These are phyloP conservation scores for Mrakia blollopis DNA, from an alignment of 768 basidiomycete species.

Conservation along the genomic window DNA sequence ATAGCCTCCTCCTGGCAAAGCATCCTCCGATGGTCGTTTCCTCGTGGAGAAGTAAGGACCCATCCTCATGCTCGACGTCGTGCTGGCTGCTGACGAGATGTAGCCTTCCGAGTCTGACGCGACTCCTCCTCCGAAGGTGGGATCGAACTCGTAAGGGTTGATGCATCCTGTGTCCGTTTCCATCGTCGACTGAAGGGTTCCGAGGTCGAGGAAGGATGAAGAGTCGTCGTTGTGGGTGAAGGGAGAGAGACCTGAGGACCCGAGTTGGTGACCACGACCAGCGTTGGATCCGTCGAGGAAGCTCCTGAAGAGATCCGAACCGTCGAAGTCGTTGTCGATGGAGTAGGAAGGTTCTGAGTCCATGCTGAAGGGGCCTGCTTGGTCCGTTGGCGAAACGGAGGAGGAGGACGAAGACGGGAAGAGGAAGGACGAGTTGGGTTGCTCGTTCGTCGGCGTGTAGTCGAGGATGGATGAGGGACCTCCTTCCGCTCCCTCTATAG, in stretches of 20 bases:
- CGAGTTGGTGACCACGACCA: too few relatives aligned
- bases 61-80: slow-evolving; percentile 18
- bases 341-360: not conserved
- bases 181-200: slow-evolving; percentile 3
- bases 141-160: not conserved
- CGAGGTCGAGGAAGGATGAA: not conserved
- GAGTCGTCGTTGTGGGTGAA: not conserved
- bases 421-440: not conserved
- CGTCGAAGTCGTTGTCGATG: not conserved
- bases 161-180: not conserved
- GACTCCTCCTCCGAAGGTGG: not conserved
- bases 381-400: not conserved
- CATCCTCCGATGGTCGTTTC: slow-evolving; percentile 11
- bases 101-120: slow-evolving; percentile 8
- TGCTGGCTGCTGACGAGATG: not conserved
- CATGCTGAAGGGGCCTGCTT: not conserved
- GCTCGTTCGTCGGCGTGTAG: not conserved
- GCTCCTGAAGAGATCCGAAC: not conserved
- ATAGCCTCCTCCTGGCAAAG: not conserved
- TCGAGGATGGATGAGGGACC: not conserved
- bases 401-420: not conserved
- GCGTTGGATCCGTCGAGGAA: not conserved
- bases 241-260: not conserved
- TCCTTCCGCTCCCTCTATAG: not conserved
- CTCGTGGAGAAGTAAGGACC: slow-evolving; percentile 1